A percentile compares a stretch with the other conserved stretches of the same genome.
These are phyloP conservation scores for Sporobolomyces phaffii DNA, from an alignment of 768 basidiomycete genomes.

Conservation along the genomic window DNA sequence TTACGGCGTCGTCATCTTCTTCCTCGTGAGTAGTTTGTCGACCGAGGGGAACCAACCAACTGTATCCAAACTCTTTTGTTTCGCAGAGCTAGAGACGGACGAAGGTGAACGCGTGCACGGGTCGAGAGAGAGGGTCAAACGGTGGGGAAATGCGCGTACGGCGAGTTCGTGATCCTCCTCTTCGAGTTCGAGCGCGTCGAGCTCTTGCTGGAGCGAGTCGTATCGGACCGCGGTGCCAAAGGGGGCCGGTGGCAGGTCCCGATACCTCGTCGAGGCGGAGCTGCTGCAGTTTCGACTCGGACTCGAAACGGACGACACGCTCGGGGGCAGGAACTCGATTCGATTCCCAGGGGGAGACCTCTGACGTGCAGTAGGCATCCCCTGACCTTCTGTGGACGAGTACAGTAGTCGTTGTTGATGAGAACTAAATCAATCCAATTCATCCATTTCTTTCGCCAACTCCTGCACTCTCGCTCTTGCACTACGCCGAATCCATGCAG, in stretches of 20 bases:
- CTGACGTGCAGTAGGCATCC: too few species aligned
- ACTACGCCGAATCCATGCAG: background rate
- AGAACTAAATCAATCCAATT: too few species aligned
- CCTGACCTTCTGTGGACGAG: too few species aligned
- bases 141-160: too few species aligned
- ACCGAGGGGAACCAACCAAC: constrained; percentile 32
- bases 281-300: too few species aligned
- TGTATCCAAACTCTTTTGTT: constrained; percentile 19
- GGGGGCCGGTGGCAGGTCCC: background rate
- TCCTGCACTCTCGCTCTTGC: background rate
- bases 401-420: too few species aligned
- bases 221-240: background rate
- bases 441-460: too few species aligned
- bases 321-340: constrained; percentile 8
- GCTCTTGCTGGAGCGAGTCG: constrained; percentile 25
- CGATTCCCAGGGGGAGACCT: background rate
- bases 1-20: constrained; percentile 28
- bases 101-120: too few species aligned
- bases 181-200: constrained; percentile 24
- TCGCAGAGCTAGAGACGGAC: constrained; percentile 8
- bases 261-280: background rate
- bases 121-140: too few species aligned
- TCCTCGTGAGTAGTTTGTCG: constrained; percentile 31
- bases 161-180: constrained; percentile 12
- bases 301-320: constrained; percentile 9